Base-by-base conservation (phyloP, 163 green algal species). In the Smithsoniella earleae region DNA sequence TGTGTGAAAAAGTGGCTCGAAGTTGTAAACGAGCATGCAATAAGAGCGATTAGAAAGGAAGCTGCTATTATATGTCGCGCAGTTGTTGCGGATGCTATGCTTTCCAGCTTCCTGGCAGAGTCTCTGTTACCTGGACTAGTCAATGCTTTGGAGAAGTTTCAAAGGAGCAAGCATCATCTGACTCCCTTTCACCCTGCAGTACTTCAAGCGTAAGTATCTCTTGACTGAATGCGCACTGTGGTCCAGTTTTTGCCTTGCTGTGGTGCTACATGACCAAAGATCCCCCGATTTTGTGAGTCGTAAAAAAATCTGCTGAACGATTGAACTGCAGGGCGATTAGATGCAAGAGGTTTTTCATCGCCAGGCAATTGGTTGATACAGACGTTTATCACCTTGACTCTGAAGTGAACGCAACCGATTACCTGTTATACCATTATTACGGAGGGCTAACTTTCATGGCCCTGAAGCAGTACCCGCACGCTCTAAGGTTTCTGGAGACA, bases 371-470 rank as follows among this genome's bases (percentile, higher is more conserved):
- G 49, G 25, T 64, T 25, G 13, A 64, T 8, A 27, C 31, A 64
- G 49, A 64, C 8, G 33, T 64, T 8, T 64, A 64, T 13, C 33
- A 27, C 1, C 49, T 64, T 25, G 49, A 64, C 49, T 36, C 49
- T 64, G 49, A 27, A 25, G 25, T 64, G 49, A 64, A 36, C 13
- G 49, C 49, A 6, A 64, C 6, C 13, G 49, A 64, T 18, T 64
- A 64, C 13, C 49, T 64, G 49, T 64, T 64, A 27, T 64, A 64
- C 49, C 33, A 64, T 27, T 64, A 64, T 27, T 64, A 64, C 33
- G 49, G 49, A 64, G 49, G 49, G 25, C 49, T 64, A 27, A 27
- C 33, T 6, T 64, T 25, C 13, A 27, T 27, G 8, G 49, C 49
- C 49, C 13, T 64, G 6, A 64, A 64, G 13, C 25, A 64, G 49